Base-by-base conservation (phyloP, 176 grass and related monocot genomes). In the Pharus latifolius region DNA sequence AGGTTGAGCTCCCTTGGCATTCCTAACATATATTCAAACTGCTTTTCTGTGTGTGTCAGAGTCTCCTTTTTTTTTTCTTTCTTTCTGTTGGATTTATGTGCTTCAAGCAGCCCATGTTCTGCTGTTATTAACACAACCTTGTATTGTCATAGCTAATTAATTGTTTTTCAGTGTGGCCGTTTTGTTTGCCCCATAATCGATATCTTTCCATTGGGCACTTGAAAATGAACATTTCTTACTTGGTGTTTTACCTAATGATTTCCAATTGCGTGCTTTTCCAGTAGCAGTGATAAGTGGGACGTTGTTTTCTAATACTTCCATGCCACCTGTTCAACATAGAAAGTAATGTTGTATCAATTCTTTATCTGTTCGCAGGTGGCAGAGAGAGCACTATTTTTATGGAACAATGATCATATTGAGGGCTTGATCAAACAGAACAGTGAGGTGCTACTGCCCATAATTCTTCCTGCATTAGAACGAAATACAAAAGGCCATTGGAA, bases 321-420 rank as follows among this genome's bases (percentile, higher is more conserved):
- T 48, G 66, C 48, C 4, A 56, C 20, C 5, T 74, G 6, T 69
- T 84, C 13, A 5, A 38, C 55, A 48, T 50, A 16, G 11, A 62
- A 53, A 28, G 12, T 74, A 54, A 55, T 35, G 59, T 34, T 77
- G 18, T 19, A 71, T 44, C 25, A 26, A 19, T 69, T 75, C 45
- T 37, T 59, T 10, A 40, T 81, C 74, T 30, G 18, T 74, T 48
- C 55, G 19, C 65, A 91, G 88, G 88, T 91, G 72, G 67, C 87
- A 48, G 88, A 91, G 65, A 83, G 88, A 27, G 75, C 79, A 65
- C 60, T 91, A 4, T 91, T 91, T 59, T 57, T 91, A 28, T 91
- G 88, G 83, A 91, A 86, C 70, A 91, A 86, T 3, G 88, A 86
- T 43, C 88, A 83, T 63, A 86, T 91, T 33, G 88, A 86, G 58